phyloP scores from a whole-genome alignment of 164 flowering plant genomes.

The Stephania japonica region DNA sequence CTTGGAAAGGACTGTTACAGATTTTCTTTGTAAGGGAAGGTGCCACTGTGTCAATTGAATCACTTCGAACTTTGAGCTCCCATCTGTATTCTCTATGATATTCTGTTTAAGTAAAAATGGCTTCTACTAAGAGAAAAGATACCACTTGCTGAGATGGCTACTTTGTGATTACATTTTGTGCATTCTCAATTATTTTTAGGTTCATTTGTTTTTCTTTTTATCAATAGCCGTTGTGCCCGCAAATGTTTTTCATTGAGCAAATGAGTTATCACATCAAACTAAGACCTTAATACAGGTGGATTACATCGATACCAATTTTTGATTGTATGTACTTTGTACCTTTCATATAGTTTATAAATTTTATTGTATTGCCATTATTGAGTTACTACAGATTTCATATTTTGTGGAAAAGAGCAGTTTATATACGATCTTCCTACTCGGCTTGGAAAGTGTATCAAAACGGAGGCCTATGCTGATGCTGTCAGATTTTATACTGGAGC shows the following conservation, averaged over 20 bases:
- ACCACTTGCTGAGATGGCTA: not conserved
- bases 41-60: not conserved
- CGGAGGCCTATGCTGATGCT: slow-evolving; percentile 96
- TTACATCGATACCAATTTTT: not conserved
- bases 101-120: not conserved
- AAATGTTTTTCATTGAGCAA: not conserved
- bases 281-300: not conserved
- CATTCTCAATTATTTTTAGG: not conserved
- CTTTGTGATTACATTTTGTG: not conserved
- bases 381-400: slow-evolving; percentile 35
- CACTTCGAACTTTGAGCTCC: not conserved
- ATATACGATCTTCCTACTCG: slow-evolving; percentile 93
- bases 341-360: slow-evolving; percentile 15
- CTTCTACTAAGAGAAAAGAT: not conserved
- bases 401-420: slow-evolving; percentile 73
- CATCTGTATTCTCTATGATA: not conserved
- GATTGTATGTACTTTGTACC: not conserved
- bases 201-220: not conserved
- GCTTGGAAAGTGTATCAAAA: slow-evolving; percentile 84
- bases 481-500: slow-evolving; percentile 89
- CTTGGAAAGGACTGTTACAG: no score
- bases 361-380: slow-evolving; percentile 21
- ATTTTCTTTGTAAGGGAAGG: no score
- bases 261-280: not conserved
- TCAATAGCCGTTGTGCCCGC: not conserved